A percentile compares a stretch with the other conserved stretches of the same genome.
Evolutionary conservation across 139 green algal species (phyloP).

Genomic region (Mesostigma viride): DNA sequence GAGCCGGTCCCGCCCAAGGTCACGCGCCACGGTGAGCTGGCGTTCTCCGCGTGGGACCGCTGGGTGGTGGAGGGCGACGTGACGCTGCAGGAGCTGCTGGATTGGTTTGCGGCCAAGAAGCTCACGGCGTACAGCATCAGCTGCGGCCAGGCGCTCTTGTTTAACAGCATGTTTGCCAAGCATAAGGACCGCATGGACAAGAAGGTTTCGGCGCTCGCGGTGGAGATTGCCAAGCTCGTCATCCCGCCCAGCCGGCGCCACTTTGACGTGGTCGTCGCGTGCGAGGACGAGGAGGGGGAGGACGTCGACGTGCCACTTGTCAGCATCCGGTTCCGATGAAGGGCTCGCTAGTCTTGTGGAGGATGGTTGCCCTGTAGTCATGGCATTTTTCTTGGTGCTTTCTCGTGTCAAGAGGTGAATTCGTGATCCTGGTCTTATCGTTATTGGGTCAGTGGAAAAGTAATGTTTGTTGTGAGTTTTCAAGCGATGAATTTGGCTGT

Average conservation of each 20-base stretch:
- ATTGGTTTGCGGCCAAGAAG: conserved; percentile 73
- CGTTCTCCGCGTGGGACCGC: conserved; percentile 90
- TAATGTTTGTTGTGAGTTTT: neutral
- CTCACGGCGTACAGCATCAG: conserved; percentile 88
- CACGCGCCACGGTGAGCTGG: conserved; percentile 54
- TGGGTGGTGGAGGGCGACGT: conserved; percentile 92
- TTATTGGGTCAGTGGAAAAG: neutral
- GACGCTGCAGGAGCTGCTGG: conserved; percentile 81
- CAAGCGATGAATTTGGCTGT: neutral
- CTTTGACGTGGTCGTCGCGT: conserved; percentile 98
- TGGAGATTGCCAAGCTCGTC: conserved; percentile 71
- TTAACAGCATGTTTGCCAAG: conserved; percentile 97
- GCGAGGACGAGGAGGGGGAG: conserved; percentile 83
- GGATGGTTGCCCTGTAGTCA: too few species aligned
- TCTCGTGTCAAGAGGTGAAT: neutral
- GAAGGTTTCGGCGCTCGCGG: conserved; percentile 58
- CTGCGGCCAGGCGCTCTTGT: conserved; percentile 78
- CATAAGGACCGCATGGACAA: conserved; percentile 82
- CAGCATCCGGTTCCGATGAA: conserved; percentile 58
- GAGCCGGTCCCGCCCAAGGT: conserved; percentile 80
- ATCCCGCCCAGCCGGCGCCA: conserved; percentile 62
- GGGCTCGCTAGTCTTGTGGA: too few species aligned
- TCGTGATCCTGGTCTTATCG: neutral
- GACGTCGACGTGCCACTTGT: conserved; percentile 74
- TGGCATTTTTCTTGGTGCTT: neutral